phyloP scores from a whole-genome alignment of 805 yeast species.

The Candida succiphila region DNA sequence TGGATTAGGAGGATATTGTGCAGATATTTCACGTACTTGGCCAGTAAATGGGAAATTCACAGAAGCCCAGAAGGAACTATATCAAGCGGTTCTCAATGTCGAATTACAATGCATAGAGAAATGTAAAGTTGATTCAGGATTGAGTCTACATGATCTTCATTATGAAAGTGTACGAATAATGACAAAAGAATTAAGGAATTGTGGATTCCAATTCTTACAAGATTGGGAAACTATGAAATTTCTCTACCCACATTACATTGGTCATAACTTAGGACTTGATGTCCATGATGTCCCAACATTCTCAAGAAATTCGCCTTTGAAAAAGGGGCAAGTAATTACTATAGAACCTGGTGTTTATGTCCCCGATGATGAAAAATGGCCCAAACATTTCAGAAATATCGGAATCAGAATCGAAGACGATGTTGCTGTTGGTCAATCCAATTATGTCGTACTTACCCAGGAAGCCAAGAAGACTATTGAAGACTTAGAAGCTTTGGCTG shows the following conservation, averaged over 20 bases:
- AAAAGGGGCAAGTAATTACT: constrained; percentile 75
- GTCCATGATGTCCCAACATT: constrained; percentile 72
- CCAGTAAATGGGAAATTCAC: constrained; percentile 73
- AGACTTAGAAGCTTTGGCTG: constrained; percentile 67
- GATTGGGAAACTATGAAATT: constrained; percentile 42
- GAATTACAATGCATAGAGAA: constrained; percentile 67
- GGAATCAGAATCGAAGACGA: constrained; percentile 96
- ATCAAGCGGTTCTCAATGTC: constrained; percentile 79
- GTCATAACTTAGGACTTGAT: constrained; percentile 91
- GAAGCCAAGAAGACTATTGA: constrained; percentile 80
- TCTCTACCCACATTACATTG: constrained; percentile 88
- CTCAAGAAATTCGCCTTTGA: constrained; percentile 44
- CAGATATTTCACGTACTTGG: constrained; percentile 97
- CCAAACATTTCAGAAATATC: constrained; percentile 71
- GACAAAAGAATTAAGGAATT: constrained; percentile 54
- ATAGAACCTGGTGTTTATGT: constrained; percentile 94
- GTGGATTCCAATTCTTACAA: constrained; percentile 52
- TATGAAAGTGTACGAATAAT: constrained; percentile 50
- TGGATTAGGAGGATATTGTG: constrained; percentile 83
- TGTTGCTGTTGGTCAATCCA: constrained; percentile 62
- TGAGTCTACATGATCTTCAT: constrained; percentile 69
- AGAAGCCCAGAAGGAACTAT: constrained; percentile 73
- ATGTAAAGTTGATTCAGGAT: constrained; percentile 43
- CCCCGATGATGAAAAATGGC: constrained; percentile 66
- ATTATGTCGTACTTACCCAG: constrained; percentile 51